A percentile compares a stretch with the other conserved stretches of the same genome.
These are phyloP conservation scores for Amanita phalloides DNA, from an alignment of 768 basidiomycete species.

Conservation along the genomic window DNA sequence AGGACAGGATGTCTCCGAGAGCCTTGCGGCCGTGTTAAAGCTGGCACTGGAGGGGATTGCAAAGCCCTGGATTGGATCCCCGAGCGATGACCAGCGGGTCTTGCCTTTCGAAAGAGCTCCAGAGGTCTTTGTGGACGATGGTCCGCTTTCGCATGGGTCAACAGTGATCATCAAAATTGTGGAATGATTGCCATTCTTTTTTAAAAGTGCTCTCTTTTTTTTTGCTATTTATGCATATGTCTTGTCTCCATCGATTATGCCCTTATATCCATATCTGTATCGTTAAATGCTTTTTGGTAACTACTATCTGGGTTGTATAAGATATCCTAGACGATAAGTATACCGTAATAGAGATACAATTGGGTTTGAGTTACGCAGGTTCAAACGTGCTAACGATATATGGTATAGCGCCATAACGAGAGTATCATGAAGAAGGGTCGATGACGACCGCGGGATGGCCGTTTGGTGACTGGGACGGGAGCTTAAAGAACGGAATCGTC, in stretches of 20 bases:
- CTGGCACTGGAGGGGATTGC: constrained; percentile 31
- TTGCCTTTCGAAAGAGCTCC: constrained; percentile 43
- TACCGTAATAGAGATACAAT: background rate
- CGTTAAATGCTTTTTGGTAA: background rate
- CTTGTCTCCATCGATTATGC: background rate
- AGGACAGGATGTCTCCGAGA: constrained; percentile 58
- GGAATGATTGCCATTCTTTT: constrained; percentile 11
- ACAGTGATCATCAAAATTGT: constrained; percentile 36
- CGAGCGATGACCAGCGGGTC: constrained; percentile 17
- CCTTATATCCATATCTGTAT: background rate
- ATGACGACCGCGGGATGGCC: constrained; percentile 29
- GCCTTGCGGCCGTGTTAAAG: constrained; percentile 28
- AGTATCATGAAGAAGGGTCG: constrained; percentile 24
- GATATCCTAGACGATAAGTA: background rate
- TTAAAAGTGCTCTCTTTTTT: too few species aligned
- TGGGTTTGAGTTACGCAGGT: background rate
- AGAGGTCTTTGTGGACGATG: constrained; percentile 34
- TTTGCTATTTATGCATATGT: background rate
- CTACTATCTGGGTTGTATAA: background rate
- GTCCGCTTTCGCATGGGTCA: constrained; percentile 28
- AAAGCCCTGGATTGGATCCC: constrained; percentile 34
- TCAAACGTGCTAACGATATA: background rate
- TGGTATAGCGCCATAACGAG: background rate
- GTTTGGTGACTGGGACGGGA: constrained; percentile 16
- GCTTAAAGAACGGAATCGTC: constrained; percentile 64